Evolutionary conservation across 2,329 filamentous ascomycete genomes (phyloP), one percentile per base, ranked within the genome.

Genomic region (Talaromyces funiculosus): DNA sequence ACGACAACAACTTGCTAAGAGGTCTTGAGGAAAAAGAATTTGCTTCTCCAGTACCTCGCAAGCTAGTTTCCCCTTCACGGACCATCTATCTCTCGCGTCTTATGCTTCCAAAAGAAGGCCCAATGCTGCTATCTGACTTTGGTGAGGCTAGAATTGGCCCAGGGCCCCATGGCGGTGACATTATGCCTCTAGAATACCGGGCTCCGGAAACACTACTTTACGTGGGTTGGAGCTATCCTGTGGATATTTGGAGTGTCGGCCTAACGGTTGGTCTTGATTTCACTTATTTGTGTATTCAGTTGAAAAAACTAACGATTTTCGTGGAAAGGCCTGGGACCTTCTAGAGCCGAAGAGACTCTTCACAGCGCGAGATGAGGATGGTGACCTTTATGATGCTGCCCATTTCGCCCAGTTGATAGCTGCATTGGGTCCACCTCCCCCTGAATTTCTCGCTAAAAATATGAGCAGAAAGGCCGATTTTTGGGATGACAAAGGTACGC

Each of bases 161-260:
- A 45, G 67, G 69, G 67, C 66, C 76, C 63, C 71, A 65, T 63
- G 67, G 66, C 61, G 59, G 40, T 47, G 59, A 57, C 20, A 71
- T 83, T 75, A 62, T 86, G 71, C 73, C 73, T 59, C 70, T 75
- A 53, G 66, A 72, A 59, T 78, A 77, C 66, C 71, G 69, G 73
- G 31, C 72, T 3, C 75, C 73, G 57, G 75, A 78, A 65, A 74
- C 77, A 31, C 71, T 78, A 31, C 65, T 78, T 8, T 70, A 71
- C 55, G 69, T 65, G 62, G 70, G 72, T 43, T 78, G 72, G 75
- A 67, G 68, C 57, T 75, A 73, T 65, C 65, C 67, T 49, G 69
- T 68, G 31, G 31, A 33, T 67, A 75, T 78, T 57, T 78, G 74
- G 76, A 78, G 75, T 64, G 60, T 77, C 57, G 73, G 72, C 60